phyloP scores from a whole-genome alignment of 495 filamentous ascomycete genomes.

The Oidiodendron maius region DNA sequence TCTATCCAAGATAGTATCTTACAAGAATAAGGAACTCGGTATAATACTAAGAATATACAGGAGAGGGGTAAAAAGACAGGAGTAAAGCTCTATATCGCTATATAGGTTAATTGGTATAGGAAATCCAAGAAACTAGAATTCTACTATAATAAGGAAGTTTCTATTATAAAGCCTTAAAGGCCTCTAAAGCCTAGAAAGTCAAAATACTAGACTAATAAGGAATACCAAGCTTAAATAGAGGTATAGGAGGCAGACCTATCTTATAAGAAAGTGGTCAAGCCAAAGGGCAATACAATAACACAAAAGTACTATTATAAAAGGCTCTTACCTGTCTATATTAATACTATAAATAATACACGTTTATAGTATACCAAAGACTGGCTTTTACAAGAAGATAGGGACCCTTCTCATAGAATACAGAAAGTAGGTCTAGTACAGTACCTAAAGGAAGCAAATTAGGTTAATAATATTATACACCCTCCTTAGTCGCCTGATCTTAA shows the following conservation, averaged over 20 bases:
- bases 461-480: constrained; percentile 3
- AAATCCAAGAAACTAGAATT: constrained; percentile 8
- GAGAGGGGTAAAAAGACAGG: constrained; percentile 4
- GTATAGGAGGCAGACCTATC: constrained; percentile 2
- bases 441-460: constrained; percentile 5
- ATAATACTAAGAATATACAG: too few relatives aligned
- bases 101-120: constrained; percentile 7
- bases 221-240: background rate
- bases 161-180: background rate
- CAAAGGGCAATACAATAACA: constrained; percentile 11
- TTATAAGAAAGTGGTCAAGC: constrained; percentile 4
- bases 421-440: background rate
- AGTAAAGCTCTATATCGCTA: constrained; percentile 7
- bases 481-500: constrained; percentile 8
- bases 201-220: constrained; percentile 2
- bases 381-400: constrained; percentile 13
- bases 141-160: constrained; percentile 9
- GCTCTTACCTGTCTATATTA: constrained; percentile 9
- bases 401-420: too few relatives aligned
- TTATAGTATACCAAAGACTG: background rate
- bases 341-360: constrained; percentile 2
- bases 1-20: constrained; percentile 1
- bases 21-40: constrained; percentile 1
- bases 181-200: constrained; percentile 6
- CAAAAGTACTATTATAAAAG: constrained; percentile 11